These are phyloP conservation scores for Cystobasidium onofrii DNA, from an alignment of 768 basidiomycete species.

Conservation along the genomic window DNA sequence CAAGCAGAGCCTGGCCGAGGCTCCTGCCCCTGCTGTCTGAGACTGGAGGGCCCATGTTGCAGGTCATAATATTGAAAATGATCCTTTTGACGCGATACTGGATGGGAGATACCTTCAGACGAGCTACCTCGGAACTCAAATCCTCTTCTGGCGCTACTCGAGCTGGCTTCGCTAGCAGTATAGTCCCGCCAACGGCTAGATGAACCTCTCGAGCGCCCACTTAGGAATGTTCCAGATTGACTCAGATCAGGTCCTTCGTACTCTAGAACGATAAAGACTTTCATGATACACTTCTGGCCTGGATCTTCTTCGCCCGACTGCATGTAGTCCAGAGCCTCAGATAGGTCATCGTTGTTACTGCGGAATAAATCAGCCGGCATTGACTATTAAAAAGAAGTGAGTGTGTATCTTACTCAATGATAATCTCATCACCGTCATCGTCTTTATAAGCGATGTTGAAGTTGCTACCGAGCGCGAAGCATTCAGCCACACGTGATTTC, in stretches of 20 bases:
- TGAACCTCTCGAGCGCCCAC: neutral
- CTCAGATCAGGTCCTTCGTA: slow-evolving; percentile 2
- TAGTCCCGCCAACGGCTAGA: neutral
- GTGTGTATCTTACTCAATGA: neutral
- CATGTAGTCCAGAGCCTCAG: neutral
- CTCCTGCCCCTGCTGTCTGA: neutral
- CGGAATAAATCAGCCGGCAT: neutral
- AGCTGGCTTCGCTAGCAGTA: neutral
- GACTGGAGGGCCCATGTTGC: neutral
- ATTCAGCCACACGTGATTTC: neutral
- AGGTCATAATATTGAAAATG: too few relatives aligned
- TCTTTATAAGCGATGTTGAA: slow-evolving; percentile 4
- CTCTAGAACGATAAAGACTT: neutral
- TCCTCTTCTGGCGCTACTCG: neutral
- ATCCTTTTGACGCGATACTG: too few relatives aligned
- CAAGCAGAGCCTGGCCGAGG: neutral
- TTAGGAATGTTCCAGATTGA: neutral
- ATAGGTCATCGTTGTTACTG: neutral
- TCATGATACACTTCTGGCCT: neutral
- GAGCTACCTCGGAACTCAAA: neutral
- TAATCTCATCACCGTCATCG: neutral
- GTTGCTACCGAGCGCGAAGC: neutral
- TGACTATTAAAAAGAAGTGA: neutral
- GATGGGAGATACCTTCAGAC: neutral
- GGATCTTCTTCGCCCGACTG: neutral